Conservation (phyloP, 2,329 filamentous ascomycete genomes). For the Aureobasidium sp. region DNA sequence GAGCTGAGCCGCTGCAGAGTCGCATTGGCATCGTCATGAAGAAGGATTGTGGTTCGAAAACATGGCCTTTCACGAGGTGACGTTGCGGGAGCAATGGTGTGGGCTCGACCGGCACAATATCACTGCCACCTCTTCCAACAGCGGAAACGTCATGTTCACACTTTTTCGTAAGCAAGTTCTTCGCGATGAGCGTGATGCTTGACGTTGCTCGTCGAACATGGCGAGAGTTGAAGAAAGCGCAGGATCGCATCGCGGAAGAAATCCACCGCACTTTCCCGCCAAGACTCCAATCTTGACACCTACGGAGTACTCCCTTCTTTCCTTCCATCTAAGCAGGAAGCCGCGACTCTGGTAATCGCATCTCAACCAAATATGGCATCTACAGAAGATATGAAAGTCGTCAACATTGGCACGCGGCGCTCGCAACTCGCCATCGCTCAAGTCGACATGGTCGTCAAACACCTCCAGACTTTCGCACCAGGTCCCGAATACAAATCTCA, state of each 20-base stretch:
- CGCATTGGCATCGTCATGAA: neutral
- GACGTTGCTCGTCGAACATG: too few relatives aligned
- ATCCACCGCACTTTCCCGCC: neutral
- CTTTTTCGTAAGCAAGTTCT: too few relatives aligned
- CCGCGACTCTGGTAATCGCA: too few relatives aligned
- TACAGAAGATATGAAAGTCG: neutral
- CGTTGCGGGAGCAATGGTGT: too few relatives aligned
- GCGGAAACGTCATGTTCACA: too few relatives aligned
- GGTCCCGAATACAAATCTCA: conserved; percentile 52
- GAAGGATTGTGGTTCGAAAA: neutral
- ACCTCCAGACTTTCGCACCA: conserved; percentile 58
- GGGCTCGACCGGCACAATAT: too few relatives aligned
- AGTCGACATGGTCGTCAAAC: conserved; percentile 60
- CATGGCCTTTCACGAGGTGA: neutral
- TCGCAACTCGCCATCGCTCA: conserved; percentile 77
- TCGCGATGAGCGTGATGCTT: too few relatives aligned
- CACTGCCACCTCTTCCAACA: too few relatives aligned
- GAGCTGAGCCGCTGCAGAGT: neutral
- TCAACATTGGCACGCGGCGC: conserved; percentile 30
- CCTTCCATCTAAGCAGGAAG: too few relatives aligned
- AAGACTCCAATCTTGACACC: neutral
- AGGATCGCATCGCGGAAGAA: neutral
- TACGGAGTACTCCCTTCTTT: too few relatives aligned
- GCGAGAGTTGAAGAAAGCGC: too few relatives aligned
- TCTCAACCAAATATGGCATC: neutral